Conservation (phyloP, 371 early-diverging fungal species). For the Mucor plumbeus region DNA sequence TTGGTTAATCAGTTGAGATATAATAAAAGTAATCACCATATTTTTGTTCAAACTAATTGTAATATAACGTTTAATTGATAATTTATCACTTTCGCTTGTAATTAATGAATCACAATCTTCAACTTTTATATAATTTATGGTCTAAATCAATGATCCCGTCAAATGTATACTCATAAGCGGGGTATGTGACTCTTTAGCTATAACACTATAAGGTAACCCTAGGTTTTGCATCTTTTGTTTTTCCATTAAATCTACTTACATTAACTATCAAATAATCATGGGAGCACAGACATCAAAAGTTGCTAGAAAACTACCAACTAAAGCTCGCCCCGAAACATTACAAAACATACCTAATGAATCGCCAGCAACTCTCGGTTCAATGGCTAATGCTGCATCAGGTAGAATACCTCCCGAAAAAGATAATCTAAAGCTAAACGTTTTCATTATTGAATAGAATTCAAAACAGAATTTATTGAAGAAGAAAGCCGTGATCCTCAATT, state of each 20-base stretch:
- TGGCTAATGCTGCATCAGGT: slow-evolving; percentile 16
- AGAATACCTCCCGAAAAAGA: neutral
- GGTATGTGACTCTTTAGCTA: neutral
- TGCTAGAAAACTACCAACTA: slow-evolving; percentile 44
- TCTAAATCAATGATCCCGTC: neutral
- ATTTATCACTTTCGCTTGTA: neutral
- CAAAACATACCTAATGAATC: slow-evolving; percentile 37
- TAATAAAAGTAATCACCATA: neutral
- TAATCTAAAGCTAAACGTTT: too few relatives aligned
- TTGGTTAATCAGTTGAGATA: neutral
- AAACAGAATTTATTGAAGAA: slow-evolving; percentile 36
- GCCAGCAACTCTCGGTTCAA: slow-evolving; percentile 29
- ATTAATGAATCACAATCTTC: neutral
- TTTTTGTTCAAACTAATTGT: neutral
- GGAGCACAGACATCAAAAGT: slow-evolving; percentile 53
- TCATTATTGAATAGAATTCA: slow-evolving; percentile 10
- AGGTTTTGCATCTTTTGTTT: neutral
- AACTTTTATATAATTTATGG: too few relatives aligned
- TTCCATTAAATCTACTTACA: neutral
- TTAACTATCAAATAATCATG: slow-evolving; percentile 27
- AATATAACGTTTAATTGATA: neutral
- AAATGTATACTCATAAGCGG: neutral
- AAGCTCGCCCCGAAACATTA: slow-evolving; percentile 37
- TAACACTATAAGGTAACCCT: neutral
- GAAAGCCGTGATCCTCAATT: slow-evolving; percentile 47